Evolutionary conservation across 768 basidiomycete species (phyloP), one percentile per base, ranked within the genome.

Genomic region (Lanmaoa pseudosensibilis): DNA sequence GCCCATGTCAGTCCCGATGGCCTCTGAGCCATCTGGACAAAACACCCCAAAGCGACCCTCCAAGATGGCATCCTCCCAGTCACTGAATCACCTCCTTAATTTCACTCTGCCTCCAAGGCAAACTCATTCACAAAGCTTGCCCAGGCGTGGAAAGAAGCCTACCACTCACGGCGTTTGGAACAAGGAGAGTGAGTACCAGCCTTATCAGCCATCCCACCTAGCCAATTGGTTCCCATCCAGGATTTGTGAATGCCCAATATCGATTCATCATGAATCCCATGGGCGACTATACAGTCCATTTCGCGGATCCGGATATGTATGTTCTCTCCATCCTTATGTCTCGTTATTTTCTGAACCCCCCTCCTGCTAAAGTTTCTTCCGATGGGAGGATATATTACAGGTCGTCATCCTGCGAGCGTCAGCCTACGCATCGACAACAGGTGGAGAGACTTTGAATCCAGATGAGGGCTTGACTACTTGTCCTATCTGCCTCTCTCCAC

Each of bases 251-350:
- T 73, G 94, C 95, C 10, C 93, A 95, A 69, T 97, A 95, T 75
- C 83, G 94, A 56, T 98, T 98, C 72, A 83, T 98, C 40, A 88
- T 98, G 87, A 92, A 93, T 65, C 96, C 96, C 2, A 85, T 80
- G 39, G 90, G 92, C n/a, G 81, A 85, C 62, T 95, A 97, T 69
- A 92, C 94, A 18, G 95, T 90, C 7, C 94, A 97, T 72, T 95
- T 98, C 69, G 94, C 93, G 40, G 95, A 98, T 72, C 94, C 97
- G 34, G 97, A 99, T 73, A 95, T 98, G 90, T 90, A 72, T 67
- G 91, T 78, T 59, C 44, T 57, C 45, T 51, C 8, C 9, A 11
- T 43, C 19, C n/a, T 38, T 30, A 19, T 46, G 12, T 41, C 21
- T n/a, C 27, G 7, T 25, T 21, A 41, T 44, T 43, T 37, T 54